Evolutionary conservation across 352 stramenopile species (phyloP), one percentile per base, ranked within the genome.

Genomic region (Pythium sukuiense): DNA sequence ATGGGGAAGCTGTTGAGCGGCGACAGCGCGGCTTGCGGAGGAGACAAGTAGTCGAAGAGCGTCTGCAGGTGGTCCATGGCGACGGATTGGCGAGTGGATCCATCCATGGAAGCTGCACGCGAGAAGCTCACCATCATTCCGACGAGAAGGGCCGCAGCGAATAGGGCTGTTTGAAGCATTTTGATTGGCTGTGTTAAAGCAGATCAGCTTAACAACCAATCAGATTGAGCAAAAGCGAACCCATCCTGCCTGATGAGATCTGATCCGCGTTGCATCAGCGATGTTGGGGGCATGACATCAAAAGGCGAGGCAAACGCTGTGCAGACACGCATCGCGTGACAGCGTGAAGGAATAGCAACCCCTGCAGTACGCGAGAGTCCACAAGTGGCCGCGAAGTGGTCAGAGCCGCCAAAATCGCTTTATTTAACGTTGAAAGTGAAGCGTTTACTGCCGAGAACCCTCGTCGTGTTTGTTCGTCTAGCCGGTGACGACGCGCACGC

Each of bases 401-500:
- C 20, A 24, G 20, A 24, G 20, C 20, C 20, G 20, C 20, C 20
- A 24, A 24, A 24, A 37, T 11, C 11, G 32, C 32, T 37, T 6
- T 37, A 12, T 11, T 37, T 11, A 37, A 37, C 32, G 32, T 2
- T 37, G n/a, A 37, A 6, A 37, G 32, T 37, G 32, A 37, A 11
- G 32, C 6, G 11, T 43, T 16, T 43, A 7, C 7, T 43, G 35
- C 12, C 35, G 16, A 14, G 7, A 7, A 43, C 6, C 32, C 11
- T 11, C 32, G 6, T 37, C 32, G 32, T 37, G 11, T 37, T 11
- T 37, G 11, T 11, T 13, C 32, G n/a, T 43, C 41, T 78, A 96
- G 45, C 85, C 85, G 41, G 91, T 97, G 77, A 98, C 97, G 53
- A 98, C 86, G 20, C 92, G 88, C 41, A 97, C 89, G 55, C 91